phyloP scores from a whole-genome alignment of 1,284 basidiomycete species.

The Trametes hirsuta region DNA sequence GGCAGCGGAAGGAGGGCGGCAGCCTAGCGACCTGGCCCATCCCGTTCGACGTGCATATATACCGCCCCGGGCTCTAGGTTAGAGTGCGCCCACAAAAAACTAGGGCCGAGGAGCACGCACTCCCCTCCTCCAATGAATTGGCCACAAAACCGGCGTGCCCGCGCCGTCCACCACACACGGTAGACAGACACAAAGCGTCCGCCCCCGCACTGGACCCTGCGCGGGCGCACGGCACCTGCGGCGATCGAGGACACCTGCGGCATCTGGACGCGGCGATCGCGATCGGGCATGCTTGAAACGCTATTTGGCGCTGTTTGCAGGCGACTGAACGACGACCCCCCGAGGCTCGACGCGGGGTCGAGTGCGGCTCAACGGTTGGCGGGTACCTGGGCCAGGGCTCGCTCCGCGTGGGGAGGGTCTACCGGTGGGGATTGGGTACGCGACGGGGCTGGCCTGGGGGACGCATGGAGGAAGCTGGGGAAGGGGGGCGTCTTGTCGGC shows the following conservation, averaged over 20 bases:
- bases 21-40: too few relatives aligned
- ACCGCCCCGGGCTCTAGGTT: too few relatives aligned
- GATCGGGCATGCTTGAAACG: not conserved
- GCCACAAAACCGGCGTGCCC: too few relatives aligned
- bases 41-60: too few relatives aligned
- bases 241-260: constrained; percentile 10
- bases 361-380: not conserved
- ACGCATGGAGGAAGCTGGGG: too few relatives aligned
- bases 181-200: not conserved
- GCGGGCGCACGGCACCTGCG: not conserved
- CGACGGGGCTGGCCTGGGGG: not conserved
- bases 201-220: not conserved
- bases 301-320: constrained; percentile 1
- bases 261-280: not conserved
- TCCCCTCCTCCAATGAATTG: too few relatives aligned
- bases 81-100: too few relatives aligned
- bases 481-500: not conserved
- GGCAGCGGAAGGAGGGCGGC: too few relatives aligned
- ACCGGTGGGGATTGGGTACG: not conserved
- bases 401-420: not conserved
- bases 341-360: not conserved
- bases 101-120: too few relatives aligned
- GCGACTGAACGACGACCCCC: not conserved
- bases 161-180: not conserved
- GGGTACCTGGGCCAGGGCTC: not conserved